Evolutionary conservation across 2,329 filamentous ascomycete genomes (phyloP).

Genomic region (Fusarium caatingaense): DNA sequence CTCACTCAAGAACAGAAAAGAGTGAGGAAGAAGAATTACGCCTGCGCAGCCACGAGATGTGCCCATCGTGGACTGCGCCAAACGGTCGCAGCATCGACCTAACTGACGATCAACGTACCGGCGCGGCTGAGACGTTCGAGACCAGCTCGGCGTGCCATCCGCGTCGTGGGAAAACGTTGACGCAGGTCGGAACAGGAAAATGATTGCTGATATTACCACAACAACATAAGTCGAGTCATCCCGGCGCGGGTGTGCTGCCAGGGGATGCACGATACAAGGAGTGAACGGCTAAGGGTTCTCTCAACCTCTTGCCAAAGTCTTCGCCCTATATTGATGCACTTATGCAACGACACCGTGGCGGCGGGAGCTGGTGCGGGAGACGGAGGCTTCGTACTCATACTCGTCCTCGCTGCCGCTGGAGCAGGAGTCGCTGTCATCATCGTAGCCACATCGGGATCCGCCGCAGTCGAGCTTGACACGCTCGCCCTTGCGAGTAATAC

Average conservation of each 20-base stretch:
- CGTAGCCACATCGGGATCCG: slow-evolving; percentile 86
- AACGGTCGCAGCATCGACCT: slow-evolving; percentile 66
- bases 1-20: slow-evolving; percentile 49
- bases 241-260: slow-evolving; percentile 46
- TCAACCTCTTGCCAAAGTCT: slow-evolving; percentile 39
- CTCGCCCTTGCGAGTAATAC: slow-evolving; percentile 92
- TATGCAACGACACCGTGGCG: slow-evolving; percentile 71
- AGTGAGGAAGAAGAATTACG: slow-evolving; percentile 42
- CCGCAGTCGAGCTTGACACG: slow-evolving; percentile 97
- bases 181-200: slow-evolving; percentile 44
- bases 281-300: slow-evolving; percentile 51
- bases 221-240: slow-evolving; percentile 47
- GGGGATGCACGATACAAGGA: slow-evolving; percentile 47
- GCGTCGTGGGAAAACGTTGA: slow-evolving; percentile 43
- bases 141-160: slow-evolving; percentile 59
- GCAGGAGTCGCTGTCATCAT: slow-evolving; percentile 74
- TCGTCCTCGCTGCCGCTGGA: slow-evolving; percentile 75
- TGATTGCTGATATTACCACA: slow-evolving; percentile 48
- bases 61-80: slow-evolving; percentile 49
- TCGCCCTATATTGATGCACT: slow-evolving; percentile 38
- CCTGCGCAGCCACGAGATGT: slow-evolving; percentile 46
- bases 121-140: slow-evolving; percentile 49
- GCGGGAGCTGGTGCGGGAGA: slow-evolving; percentile 65
- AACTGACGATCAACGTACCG: slow-evolving; percentile 51
- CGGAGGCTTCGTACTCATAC: slow-evolving; percentile 55